Percentiles rank a stretch among this genome's conserved stretches.
phyloP scores from a whole-genome alignment of 805 yeast genomes.

The Schwanniomyces polymorphus region DNA sequence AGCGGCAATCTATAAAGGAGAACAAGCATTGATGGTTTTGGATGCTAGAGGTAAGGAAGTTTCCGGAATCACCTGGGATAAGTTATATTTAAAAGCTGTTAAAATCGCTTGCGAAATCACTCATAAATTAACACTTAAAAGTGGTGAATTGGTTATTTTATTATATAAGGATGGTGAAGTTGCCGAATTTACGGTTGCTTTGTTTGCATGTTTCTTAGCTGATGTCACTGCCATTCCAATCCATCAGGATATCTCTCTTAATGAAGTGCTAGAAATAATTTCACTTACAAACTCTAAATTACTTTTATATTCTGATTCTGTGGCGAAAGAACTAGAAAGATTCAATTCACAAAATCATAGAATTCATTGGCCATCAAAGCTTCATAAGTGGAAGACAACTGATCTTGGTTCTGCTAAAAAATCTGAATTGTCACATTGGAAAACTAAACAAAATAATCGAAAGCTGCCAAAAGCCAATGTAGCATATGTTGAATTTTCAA shows the following conservation, averaged over 20 bases:
- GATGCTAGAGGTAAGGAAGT: slow-evolving; percentile 83
- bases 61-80: slow-evolving; percentile 83
- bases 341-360: slow-evolving; percentile 39
- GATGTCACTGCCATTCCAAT: slow-evolving; percentile 95
- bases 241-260: slow-evolving; percentile 66
- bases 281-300: slow-evolving; percentile 73
- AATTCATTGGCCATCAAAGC: slow-evolving; percentile 71
- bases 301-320: slow-evolving; percentile 78
- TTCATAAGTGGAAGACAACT: slow-evolving; percentile 77
- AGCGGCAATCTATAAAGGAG: slow-evolving; percentile 59
- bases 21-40: slow-evolving; percentile 68
- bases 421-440: slow-evolving; percentile 32
- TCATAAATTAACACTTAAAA: slow-evolving; percentile 68
- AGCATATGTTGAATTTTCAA: slow-evolving; percentile 90
- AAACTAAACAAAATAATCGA: slow-evolving; percentile 11
- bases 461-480: slow-evolving; percentile 46
- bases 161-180: slow-evolving; percentile 83
- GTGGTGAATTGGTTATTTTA: slow-evolving; percentile 81
- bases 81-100: slow-evolving; percentile 76
- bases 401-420: slow-evolving; percentile 70
- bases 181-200: slow-evolving; percentile 79
- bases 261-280: slow-evolving; percentile 72
- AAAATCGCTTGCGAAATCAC: slow-evolving; percentile 83
- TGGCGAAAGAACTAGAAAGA: slow-evolving; percentile 72
- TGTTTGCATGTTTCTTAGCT: slow-evolving; percentile 89